Conservation (phyloP, 2,329 filamentous ascomycete genomes). For the Penicillium sp. region DNA sequence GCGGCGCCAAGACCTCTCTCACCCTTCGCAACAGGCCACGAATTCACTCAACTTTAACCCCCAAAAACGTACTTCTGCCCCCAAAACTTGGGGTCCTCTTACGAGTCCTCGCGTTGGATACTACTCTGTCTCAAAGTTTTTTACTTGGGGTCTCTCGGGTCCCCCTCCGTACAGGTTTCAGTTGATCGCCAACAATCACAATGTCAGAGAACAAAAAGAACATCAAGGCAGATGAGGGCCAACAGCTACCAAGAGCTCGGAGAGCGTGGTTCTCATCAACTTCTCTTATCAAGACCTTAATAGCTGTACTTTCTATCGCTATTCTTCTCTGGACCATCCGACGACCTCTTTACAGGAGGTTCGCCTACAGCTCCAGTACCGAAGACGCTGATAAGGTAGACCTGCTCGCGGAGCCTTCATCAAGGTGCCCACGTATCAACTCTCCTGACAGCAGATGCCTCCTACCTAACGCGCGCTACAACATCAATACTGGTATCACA, state of each 20-base stretch:
- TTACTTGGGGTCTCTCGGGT: not conserved
- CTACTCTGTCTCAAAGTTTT: not conserved
- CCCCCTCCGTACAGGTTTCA: not conserved
- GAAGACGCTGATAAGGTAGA: not conserved
- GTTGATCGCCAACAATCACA: not conserved
- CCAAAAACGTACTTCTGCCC: constrained; percentile 1
- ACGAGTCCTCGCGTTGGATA: too few relatives aligned
- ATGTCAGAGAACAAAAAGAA: not conserved
- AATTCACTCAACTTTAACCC: not conserved
- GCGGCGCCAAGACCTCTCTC: not conserved
- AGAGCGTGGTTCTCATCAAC: not conserved
- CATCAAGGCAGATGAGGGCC: not conserved
- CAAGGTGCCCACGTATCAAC: not conserved
- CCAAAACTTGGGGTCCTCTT: not conserved
- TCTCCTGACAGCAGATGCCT: not conserved
- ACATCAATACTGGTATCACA: not conserved
- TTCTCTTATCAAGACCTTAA: not conserved
- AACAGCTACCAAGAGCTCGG: not conserved
- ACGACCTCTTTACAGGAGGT: too few relatives aligned
- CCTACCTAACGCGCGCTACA: not conserved
- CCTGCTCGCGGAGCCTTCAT: not conserved
- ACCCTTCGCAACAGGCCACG: not conserved
- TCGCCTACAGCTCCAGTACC: not conserved
- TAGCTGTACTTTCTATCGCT: not conserved
- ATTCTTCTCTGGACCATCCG: not conserved